Percentiles rank a stretch among this genome's conserved stretches.
These are phyloP conservation scores for Phaeotremella fagi DNA, from an alignment of 768 basidiomycete genomes.

Conservation along the genomic window DNA sequence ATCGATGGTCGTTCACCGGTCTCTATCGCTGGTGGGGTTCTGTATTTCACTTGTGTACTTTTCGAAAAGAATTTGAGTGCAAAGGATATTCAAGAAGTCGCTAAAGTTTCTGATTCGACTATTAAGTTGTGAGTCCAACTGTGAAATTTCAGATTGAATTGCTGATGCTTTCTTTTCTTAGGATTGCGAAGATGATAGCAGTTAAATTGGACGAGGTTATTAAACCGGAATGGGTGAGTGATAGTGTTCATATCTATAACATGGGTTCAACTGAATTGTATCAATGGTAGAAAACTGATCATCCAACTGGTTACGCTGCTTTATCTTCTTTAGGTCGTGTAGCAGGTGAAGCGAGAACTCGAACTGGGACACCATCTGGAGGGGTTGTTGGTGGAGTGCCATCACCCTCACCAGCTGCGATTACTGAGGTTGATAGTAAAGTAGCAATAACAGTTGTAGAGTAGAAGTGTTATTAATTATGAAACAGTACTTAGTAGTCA, in stretches of 20 bases:
- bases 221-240: slow-evolving; percentile 40
- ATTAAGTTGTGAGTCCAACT: slow-evolving; percentile 60
- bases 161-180: slow-evolving; percentile 2
- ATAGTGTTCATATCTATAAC: background rate
- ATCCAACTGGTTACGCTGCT: slow-evolving; percentile 23
- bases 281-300: slow-evolving; percentile 18
- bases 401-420: too few relatives aligned
- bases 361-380: slow-evolving; percentile 23
- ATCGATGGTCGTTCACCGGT: slow-evolving; percentile 92
- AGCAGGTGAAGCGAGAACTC: slow-evolving; percentile 11
- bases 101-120: slow-evolving; percentile 91
- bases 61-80: slow-evolving; percentile 69
- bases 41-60: slow-evolving; percentile 84
- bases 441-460: too few relatives aligned
- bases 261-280: background rate
- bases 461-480: too few relatives aligned
- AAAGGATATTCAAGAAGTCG: slow-evolving; percentile 82
- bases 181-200: slow-evolving; percentile 36
- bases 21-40: slow-evolving; percentile 96
- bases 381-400: too few relatives aligned
- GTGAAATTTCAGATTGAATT: background rate
- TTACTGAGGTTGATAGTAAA: too few relatives aligned
- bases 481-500: too few relatives aligned
- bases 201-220: slow-evolving; percentile 38
- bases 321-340: slow-evolving; percentile 20